Base-by-base conservation (phyloP, 2,329 filamentous ascomycete species). In the Monosporascus sp. region DNA sequence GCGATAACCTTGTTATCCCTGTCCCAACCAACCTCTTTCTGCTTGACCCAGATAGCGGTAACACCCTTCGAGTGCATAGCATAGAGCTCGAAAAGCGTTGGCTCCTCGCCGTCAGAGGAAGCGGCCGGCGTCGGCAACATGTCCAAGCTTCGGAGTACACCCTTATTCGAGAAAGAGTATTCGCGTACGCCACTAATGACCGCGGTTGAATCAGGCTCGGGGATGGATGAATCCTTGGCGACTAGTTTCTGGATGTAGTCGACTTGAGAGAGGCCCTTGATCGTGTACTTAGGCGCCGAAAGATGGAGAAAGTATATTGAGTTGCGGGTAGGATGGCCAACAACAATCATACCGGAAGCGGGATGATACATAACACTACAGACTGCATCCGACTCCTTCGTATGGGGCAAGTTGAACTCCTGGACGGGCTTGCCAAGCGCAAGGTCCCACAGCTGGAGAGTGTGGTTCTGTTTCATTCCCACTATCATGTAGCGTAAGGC, bases 401-500 rank as follows among this genome's bases (percentile, higher is more conserved):
- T 89, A 68, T 99, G 93, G 1, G 94, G 94, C 52, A 99, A 84
- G 69, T 96, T 94, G 69, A 99, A 87, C 74, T 99, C 94, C 70
- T 99, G 93, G 38, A 99, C 94, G 31, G 92, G 90, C 73, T 97
- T 97, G 60, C 88, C 89, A 37, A 99, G 85, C 43, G 89, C 91
- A 66, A 99, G 85, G 76, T 99, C 94, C 95, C 94, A 99, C 45
- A 99, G 83, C 77, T 99, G 95, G 57, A 99, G 83, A 52, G 93
- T 95, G 74, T 99, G 94, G 72, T 99, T 99, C 72, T 99, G 94
- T 76, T 97, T 97, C 83, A 97, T 90, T 64, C 94, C 94, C 57
- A 99, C 90, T 68, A 99, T 87, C 76, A 99, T 87, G 75, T 99
- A 99, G 56, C 94, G 85, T 58, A 97, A 79, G 47, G 95, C 92